These are phyloP conservation scores for Trichoderma atrobrunneum DNA, from an alignment of 2,329 filamentous ascomycete genomes.

Conservation along the genomic window DNA sequence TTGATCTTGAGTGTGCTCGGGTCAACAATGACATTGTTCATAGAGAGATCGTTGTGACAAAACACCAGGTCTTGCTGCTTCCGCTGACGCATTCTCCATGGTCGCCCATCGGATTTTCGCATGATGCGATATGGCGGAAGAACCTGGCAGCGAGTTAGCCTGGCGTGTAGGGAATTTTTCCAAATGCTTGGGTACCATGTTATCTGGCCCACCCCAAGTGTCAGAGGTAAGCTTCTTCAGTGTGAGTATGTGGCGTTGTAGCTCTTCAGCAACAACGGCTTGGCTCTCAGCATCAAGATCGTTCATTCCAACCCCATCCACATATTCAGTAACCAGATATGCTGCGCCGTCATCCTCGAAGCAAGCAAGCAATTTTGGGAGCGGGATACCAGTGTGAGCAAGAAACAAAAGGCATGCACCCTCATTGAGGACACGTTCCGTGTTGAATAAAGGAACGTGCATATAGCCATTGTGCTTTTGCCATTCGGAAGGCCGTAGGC, in stretches of 20 bases:
- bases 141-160: not conserved
- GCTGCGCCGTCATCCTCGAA: not conserved
- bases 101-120: not conserved
- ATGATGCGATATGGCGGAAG: not conserved
- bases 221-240: not conserved
- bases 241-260: not conserved
- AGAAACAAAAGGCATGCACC: not conserved
- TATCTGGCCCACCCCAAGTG: not conserved
- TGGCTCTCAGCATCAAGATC: not conserved
- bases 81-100: not conserved
- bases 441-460: not conserved
- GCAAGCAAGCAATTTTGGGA: not conserved
- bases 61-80: not conserved
- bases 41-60: not conserved
- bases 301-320: not conserved
- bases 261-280: not conserved
- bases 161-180: not conserved
- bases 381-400: not conserved
- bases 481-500: not conserved
- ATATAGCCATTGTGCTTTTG: not conserved
- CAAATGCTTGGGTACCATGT: not conserved
- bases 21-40: not conserved
- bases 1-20: too few relatives aligned
- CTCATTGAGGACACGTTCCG: not conserved
- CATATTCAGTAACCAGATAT: not conserved